Base-by-base conservation (phyloP, 148 eudicot genomes). In the Bassia scoparia region DNA sequence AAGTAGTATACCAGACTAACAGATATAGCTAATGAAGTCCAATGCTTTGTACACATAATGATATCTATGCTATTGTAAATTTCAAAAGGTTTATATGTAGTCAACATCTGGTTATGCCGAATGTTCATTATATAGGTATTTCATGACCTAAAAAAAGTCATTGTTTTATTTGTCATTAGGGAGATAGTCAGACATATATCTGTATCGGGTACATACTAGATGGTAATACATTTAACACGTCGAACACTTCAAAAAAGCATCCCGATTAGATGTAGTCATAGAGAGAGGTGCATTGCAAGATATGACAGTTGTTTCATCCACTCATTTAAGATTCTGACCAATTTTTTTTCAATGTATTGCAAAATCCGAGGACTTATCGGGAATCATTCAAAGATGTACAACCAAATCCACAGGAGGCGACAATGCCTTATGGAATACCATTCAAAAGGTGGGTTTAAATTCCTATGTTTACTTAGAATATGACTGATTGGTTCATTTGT, bases 291-390 rank as follows among this genome's bases (percentile, higher is more conserved):
- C 67, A 60, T 46, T 49, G 11, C 30, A 33, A 38, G 60, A 34
- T 65, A 53, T n/a, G n/a, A n/a, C n/a, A 18, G 56, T 67, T 50
- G 62, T n/a, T 63, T 46, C 23, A 24, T 78, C 67, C 30, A n/a
- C n/a, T n/a, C n/a, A n/a, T 23, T 58, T 3, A 10, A 14, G 27
- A 35, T n/a, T n/a, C 67, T 26, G 17, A 34, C 50, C 23, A 26
- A 7, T 48, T 23, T 64, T 29, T 60, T 52, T 69, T 72, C 37
- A 46, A 29, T 70, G 20, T 61, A 2, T 65, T 84, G 73, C 88
- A 96, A 92, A 89, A 90, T 96, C 97, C 37, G 97, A 96, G 75
- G 99, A 92, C 72, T 78, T 96, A 72, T 92, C 96, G 99, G 78
- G 33, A 96, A 92, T 66, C 97, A 96, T 79, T 96, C 99, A 13